Evolutionary conservation across 257 asterid genomes (phyloP), one percentile per base, ranked within the genome.

Genomic region (Striga asiatica): DNA sequence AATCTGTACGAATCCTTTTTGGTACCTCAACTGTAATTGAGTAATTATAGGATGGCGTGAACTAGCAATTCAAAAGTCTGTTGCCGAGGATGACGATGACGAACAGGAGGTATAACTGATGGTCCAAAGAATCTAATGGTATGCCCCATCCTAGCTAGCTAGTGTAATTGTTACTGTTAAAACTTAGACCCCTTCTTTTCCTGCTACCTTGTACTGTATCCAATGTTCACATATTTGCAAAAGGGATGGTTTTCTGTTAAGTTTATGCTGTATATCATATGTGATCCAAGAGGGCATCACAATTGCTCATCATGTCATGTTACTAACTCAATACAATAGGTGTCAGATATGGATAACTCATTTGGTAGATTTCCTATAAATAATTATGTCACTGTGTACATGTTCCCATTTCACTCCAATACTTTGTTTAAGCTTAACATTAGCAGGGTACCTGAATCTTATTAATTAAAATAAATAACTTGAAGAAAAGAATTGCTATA

Each of bases 41-140:
- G n/a, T n/a, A n/a, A n/a, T n/a, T n/a, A n/a, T n/a, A n/a, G n/a
- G n/a, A 79, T 82, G 88, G 72, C 77, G 55, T 82, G 85, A 18
- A 61, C 69, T 16, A 66, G 79, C 73, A 66, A 58, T 21, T 61
- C 71, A 19, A 67, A 68, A 62, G 24, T 63, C 58, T n/a, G 14
- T 34, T 60, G 6, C 58, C 11, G 77, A 64, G 62, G 93, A 74
- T 2, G 80, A 76, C 25, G 71, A 59, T 1, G 80, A 73, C 34
- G 83, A 79, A 50, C 78, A 77, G 66, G 75, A 73, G 78, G 92
- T 69, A 48, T 37, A 51, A 80, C 91, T 6, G 80, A 75, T 68
- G 95, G 97, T 47, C 79, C 91, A 13, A 79, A 81, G 74, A 84
- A 78, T 70, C 79, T 84, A 57, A 51, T 84, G 87, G 95, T 88